Percentiles rank a stretch among this genome's conserved stretches.
Evolutionary conservation across 257 asterid species (phyloP).

Genomic region (Handroanthus guayacan): DNA sequence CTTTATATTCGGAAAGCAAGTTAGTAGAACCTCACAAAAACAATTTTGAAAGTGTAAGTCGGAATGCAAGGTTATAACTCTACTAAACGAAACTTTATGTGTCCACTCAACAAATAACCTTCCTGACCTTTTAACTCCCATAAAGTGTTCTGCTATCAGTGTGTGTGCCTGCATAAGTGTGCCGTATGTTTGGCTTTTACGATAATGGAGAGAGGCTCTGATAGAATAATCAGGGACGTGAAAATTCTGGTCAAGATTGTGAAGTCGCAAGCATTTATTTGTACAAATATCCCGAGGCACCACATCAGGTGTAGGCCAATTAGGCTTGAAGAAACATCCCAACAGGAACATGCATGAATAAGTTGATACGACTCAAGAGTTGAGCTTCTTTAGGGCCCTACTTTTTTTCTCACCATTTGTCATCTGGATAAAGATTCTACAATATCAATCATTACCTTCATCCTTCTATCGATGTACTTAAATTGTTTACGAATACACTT

Average conservation of each 20-base stretch:
- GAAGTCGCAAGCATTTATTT: neutral
- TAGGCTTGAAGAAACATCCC: conserved; percentile 2
- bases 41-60: neutral
- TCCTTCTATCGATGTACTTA: neutral
- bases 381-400: neutral
- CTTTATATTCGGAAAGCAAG: conserved; percentile 16
- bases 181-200: neutral
- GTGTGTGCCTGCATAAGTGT: neutral
- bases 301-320: neutral
- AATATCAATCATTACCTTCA: neutral
- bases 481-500: neutral
- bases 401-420: too few species aligned
- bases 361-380: too few species aligned
- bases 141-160: neutral
- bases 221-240: neutral
- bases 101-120: neutral
- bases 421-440: neutral
- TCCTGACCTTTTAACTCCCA: neutral
- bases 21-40: conserved; percentile 7
- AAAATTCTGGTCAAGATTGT: conserved; percentile 1
- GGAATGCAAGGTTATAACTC: neutral
- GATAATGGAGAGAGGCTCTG: neutral
- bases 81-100: neutral
- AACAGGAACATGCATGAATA: neutral
- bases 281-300: neutral